A percentile compares a stretch with the other conserved stretches of the same genome.
phyloP scores from a whole-genome alignment of 2,329 filamentous ascomycete genomes.

The Aspergillus tubingensis region DNA sequence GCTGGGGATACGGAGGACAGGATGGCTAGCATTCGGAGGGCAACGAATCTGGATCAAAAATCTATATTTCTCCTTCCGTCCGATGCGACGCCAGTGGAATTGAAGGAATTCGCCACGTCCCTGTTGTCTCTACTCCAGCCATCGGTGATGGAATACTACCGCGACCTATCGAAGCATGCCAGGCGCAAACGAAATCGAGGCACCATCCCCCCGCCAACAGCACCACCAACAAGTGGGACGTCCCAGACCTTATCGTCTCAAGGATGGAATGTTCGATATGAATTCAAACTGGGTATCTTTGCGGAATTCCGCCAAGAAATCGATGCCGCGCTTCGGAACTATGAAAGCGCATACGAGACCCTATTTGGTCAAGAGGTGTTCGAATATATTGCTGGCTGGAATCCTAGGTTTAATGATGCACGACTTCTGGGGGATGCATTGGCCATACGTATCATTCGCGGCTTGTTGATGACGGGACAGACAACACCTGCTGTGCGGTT shows the following conservation, averaged over 20 bases:
- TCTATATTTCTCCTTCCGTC: constrained; percentile 82
- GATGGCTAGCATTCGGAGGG: constrained; percentile 74
- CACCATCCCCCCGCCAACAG: constrained; percentile 74
- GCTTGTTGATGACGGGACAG: constrained; percentile 76
- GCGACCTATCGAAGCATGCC: constrained; percentile 88
- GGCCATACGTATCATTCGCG: constrained; percentile 77
- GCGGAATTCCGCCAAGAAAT: constrained; percentile 93
- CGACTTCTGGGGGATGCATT: constrained; percentile 81
- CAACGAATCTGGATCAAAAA: constrained; percentile 79
- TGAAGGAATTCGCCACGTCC: constrained; percentile 71
- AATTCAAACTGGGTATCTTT: constrained; percentile 88
- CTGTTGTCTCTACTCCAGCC: constrained; percentile 73
- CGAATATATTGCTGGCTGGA: constrained; percentile 88
- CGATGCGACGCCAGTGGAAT: constrained; percentile 68
- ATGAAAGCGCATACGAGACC: constrained; percentile 82
- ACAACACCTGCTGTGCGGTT: constrained; percentile 76
- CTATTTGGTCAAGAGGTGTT: constrained; percentile 81
- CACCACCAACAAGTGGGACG: constrained; percentile 78
- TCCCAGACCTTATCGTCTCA: constrained; percentile 81
- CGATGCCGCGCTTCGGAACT: constrained; percentile 81
- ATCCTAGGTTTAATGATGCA: constrained; percentile 87
- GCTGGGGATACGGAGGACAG: constrained; percentile 70
- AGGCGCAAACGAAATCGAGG: constrained; percentile 84
- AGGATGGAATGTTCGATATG: constrained; percentile 92
- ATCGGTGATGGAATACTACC: constrained; percentile 82